A percentile compares a stretch with the other conserved stretches of the same genome.
Evolutionary conservation across 164 flowering plant species (phyloP).

Genomic region (Hamamelis virginiana): DNA sequence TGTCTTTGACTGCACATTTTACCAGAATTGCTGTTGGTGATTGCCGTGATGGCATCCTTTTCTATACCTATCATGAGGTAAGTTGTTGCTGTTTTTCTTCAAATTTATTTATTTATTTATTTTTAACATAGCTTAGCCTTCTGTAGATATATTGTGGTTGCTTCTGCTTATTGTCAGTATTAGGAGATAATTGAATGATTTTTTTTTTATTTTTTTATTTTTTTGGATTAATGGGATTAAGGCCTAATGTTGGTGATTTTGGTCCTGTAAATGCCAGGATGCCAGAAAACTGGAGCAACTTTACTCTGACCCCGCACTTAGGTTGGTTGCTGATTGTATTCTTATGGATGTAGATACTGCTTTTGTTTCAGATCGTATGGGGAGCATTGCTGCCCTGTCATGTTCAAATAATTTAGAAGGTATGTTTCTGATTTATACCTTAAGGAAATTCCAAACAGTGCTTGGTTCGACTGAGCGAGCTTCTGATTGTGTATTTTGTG

Average conservation of each 20-base stretch:
- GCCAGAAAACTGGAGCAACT: conserved; percentile 71
- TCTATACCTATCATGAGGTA: conserved; percentile 86
- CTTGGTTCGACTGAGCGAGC: no score
- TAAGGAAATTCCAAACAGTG: neutral
- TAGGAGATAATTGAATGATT: neutral
- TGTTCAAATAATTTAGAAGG: conserved; percentile 59
- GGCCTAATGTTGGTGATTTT: neutral
- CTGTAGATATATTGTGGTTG: neutral
- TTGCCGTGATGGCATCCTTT: conserved; percentile 96
- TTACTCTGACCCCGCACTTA: conserved; percentile 81
- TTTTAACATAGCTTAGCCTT: neutral
- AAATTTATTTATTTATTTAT: conserved; percentile 1
- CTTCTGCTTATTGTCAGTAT: neutral
- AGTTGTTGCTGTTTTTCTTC: conserved; percentile 4
- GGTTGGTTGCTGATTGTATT: conserved; percentile 90
- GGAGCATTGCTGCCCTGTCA: conserved; percentile 74
- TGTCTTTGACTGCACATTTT: conserved; percentile 63
- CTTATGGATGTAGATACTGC: conserved; percentile 79
- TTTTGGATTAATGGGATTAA: neutral
- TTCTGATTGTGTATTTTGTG: no score
- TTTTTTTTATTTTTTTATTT: no score
- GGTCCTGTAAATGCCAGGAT: conserved; percentile 41
- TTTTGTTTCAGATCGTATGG: conserved; percentile 87
- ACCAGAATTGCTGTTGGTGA: conserved; percentile 96
- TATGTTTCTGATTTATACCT: conserved; percentile 13